Base-by-base conservation (phyloP, 495 filamentous ascomycete genomes). In the Penicillium paradoxum region DNA sequence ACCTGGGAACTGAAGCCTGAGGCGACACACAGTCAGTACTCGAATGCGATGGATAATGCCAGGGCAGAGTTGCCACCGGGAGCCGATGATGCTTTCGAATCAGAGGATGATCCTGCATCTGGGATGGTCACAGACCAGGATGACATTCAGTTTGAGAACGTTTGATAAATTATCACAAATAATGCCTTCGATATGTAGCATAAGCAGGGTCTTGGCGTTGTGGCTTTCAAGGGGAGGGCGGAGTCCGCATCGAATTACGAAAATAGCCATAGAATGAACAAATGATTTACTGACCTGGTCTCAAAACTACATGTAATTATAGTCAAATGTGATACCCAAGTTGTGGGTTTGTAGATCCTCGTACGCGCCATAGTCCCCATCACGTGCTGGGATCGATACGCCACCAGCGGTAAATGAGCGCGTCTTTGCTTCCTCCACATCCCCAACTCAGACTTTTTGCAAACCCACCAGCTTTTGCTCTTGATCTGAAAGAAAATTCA, bases 1-100 rank as follows among this genome's bases (percentile, higher is more conserved):
- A 84, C 85, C 41, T 98, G 88, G 84, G 84, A 83, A 49, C 70
- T 97, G 29, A 90, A 87, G 64, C 76, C 81, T 10, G 89, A 92
- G 57, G 85, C 87, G 46, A 74, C 73, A 53, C 71, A 79, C 55
- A 78, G 79, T 51, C 78, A 79, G 32, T 78, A 83, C 51, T 66
- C 70, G 29, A 67, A 69, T 53, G 64, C 72, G 7, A 51, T 68
- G 44, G 62, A 59, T 9, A 59, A 72, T 21, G 70, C 69, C 44
- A 77, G 78, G 49, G 72, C 71, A 50, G 79, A 81, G 56, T 59
- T 69, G 24, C 67, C 78, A 6, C 78, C 78, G 1, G 76, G 72
- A 10, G 53, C 58, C 2, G 69, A 67, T 11, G 70, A 70, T 41
- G 64, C 63, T 46, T 67, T 69, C 29, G 76, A 79, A 7, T 74